Conservation (phyloP, 768 basidiomycete genomes). For the Pulveroboletus sp. region DNA sequence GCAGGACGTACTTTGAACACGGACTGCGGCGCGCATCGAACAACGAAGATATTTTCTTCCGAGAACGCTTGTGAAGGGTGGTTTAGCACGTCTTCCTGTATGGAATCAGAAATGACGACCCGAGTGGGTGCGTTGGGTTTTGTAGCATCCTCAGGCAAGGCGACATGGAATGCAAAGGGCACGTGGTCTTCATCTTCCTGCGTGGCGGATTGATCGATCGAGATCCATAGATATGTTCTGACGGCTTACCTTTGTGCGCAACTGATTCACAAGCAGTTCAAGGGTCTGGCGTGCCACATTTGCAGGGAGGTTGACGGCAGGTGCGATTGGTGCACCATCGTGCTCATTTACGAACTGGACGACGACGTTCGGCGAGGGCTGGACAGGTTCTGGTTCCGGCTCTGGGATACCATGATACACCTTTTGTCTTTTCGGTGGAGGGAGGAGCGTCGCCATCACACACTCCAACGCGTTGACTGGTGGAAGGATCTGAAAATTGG, state of each 20-base stretch:
- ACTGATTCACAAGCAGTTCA: slow-evolving; percentile 84
- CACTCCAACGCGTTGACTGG: neutral
- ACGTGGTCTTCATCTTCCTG: slow-evolving; percentile 75
- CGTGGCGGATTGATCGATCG: slow-evolving; percentile 4
- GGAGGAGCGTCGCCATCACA: slow-evolving; percentile 77
- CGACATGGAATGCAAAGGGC: slow-evolving; percentile 88
- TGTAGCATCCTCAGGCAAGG: slow-evolving; percentile 54
- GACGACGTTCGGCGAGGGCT: slow-evolving; percentile 63
- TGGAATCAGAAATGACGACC: slow-evolving; percentile 79
- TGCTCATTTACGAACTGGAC: slow-evolving; percentile 93
- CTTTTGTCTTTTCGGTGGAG: slow-evolving; percentile 87
- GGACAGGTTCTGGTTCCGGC: slow-evolving; percentile 48
- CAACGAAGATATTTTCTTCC: slow-evolving; percentile 80
- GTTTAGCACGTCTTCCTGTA: slow-evolving; percentile 73
- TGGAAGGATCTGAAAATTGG: neutral
- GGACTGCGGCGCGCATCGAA: slow-evolving; percentile 92
- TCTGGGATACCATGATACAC: slow-evolving; percentile 70
- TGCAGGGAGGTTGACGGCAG: slow-evolving; percentile 85
- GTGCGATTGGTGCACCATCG: slow-evolving; percentile 75
- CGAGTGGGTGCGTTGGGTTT: slow-evolving; percentile 59
- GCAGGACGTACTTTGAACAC: slow-evolving; percentile 93
- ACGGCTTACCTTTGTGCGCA: slow-evolving; percentile 63
- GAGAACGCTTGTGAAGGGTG: slow-evolving; percentile 72
- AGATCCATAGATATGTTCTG: slow-evolving; percentile 13
- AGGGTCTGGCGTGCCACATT: slow-evolving; percentile 80